Base-by-base conservation (phyloP, 345 rosid species). In the Microthlaspi erraticum region DNA sequence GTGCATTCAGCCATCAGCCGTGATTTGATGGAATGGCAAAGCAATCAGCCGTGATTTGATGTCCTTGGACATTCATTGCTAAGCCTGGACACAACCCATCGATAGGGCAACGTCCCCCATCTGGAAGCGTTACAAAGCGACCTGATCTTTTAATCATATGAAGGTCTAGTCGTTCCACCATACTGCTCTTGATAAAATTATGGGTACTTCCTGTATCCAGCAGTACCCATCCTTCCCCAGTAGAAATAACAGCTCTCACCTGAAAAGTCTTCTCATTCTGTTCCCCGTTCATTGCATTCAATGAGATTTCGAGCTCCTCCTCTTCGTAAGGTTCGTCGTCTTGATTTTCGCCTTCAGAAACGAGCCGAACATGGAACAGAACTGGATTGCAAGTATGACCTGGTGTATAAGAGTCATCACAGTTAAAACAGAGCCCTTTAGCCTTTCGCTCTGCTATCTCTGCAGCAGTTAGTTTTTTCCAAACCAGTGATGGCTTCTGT, bases 261-360 rank as follows among this genome's bases (percentile, higher is more conserved):
- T 43, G 39, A 11, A 61, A 61, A 1, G 39, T 61, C 0, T 5
- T 11, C 8, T 61, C 39, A 0, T 11, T 29, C 10, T 31, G 8
- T 10, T 43, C 9, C 1, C 39, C 66, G 20, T 48, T 19, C 29
- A 61, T 29, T 0, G 39, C 14, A 6, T 29, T 43, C 0, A 61
- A 0, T 0, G 26, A 43, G 4, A 61, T 29, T 17, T 43, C 7
- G 0, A 55, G 6, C 0, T 12, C 2, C 0, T 55, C 23, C 2
- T 8, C 60, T 0, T 33, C 41, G 0, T 32, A 8, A 0, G 2
- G n/a, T 5, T 16, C 41, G 0, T 33, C 41, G 7, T 55, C 26
- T 0, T 16, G 26, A 0, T 9, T 4, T 0, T 54, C 23, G 0
- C 13, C 60, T 0, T 16, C 41, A 0, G 0, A 1, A 0, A 54